Base-by-base conservation (phyloP, 495 filamentous ascomycete species). In the Hypoxylon crocopeplum region DNA sequence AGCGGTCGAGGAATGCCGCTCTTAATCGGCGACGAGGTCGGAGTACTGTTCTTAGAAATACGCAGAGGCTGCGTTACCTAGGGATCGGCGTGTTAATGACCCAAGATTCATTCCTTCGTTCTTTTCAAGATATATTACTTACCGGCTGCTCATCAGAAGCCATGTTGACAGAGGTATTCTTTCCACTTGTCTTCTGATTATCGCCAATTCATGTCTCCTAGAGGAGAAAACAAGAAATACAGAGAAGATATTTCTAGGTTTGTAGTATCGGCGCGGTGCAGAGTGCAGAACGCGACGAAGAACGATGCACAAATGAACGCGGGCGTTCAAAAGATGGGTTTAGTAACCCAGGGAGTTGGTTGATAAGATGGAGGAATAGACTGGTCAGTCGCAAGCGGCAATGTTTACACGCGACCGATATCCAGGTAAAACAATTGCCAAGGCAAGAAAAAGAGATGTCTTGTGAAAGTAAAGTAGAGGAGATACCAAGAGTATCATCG, bases 41-140 rank as follows among this genome's bases (percentile, higher is more conserved):
- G 75, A 24, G 71, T 77, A 33, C 12, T 57, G 62, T 63, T 76
- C 69, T 85, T 86, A 30, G 83, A 78, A 49, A 86, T 84, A 59
- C 81, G 82, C 72, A 86, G 62, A 64, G 84, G 82, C 53, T 79
- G 81, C 48, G 68, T 70, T 15, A 70, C 56, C 68, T 70, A 20
- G 7, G 17, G 16, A 50, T 24, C 7, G 30, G 51, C n/a, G 8
- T 37, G 34, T 64, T 52, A 53, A 44, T 38, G 29, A 3, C 13
- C 16, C 7, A 12, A 46, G 0, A 13, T 30, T n/a, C n/a, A 62
- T 59, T 67, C 51, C 34, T 44, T 19, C 7, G 46, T 27, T 39
- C 27, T 32, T 40, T 1, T 27, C 22, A 33, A 2, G 20, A 53
- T 56, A 36, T 16, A 57, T 12, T 32, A 67, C 76, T 53, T 71